Base-by-base conservation (phyloP, 176 grass and related monocot species). In the Triticum dicoccoides region DNA sequence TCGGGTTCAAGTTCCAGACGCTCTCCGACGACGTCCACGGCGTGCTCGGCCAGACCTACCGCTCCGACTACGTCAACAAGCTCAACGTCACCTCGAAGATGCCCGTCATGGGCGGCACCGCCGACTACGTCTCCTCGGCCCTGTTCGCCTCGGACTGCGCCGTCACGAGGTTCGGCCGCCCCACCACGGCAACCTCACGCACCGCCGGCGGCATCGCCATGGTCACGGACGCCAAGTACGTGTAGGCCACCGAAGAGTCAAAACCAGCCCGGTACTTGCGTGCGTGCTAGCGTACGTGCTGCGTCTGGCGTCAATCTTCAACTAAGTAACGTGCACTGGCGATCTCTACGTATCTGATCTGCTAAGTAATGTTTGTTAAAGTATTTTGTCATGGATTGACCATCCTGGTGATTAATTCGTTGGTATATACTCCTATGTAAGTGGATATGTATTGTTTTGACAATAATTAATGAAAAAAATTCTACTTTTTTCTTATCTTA, bases 1-100 rank as follows among this genome's bases (percentile, higher is more conserved):
- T 90, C 2, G 89, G 89, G 0, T 90, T 90, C 80, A 86, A 86
- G 84, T 90, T 90, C 80, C 25, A 83, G 6, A 65, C 34, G 3
- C 84, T 90, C 65, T 65, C 83, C 21, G 88, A 89, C 29, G 70
- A 89, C 29, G 83, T 89, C 37, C 83, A 89, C 3, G 88, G 88
- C 89, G 80, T 90, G 41, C 89, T 86, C 32, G 89, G 89, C 0
- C 89, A 90, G 84, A 86, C 88, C 15, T 90, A 90, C 84, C 88
- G 88, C 73, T 8, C 84, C 12, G 84, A 90, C 84, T 90, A 90
- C 56, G 84, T 90, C 65, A 90, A 72, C 65, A 78, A 34, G 65
- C 88, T 90, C 79, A 58, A 83, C 65, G 80, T 86, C 65, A 1
- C 32, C 54, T 41, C 88, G 30, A 89, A 80, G 8, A 89, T 89